Evolutionary conservation across 768 basidiomycete genomes (phyloP).

Genomic region (Lepiota venenata): DNA sequence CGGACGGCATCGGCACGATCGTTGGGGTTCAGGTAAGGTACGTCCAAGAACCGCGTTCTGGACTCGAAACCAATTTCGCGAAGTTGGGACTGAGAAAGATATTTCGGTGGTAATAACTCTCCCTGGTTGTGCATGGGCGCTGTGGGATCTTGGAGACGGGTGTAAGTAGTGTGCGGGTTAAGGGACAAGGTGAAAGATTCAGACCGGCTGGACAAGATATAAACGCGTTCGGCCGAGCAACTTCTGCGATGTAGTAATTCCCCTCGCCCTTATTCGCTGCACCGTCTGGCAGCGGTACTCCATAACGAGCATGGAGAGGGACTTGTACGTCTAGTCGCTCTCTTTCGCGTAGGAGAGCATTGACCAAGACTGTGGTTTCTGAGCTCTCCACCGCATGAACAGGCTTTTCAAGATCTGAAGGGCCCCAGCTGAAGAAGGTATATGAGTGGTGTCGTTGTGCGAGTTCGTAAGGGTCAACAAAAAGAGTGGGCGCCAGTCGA

Average conservation of each 20-base stretch:
- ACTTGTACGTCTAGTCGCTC: not conserved
- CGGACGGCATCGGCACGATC: not conserved
- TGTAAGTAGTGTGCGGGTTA: not conserved
- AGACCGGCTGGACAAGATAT: conserved; percentile 1
- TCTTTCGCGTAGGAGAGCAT: not conserved
- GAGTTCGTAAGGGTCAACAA: conserved; percentile 9
- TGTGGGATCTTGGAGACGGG: not conserved
- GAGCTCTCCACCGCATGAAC: not conserved
- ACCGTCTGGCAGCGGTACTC: not conserved
- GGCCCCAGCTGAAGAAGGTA: conserved; percentile 8
- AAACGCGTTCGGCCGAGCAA: conserved; percentile 1
- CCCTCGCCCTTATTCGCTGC: not conserved
- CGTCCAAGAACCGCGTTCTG: not conserved
- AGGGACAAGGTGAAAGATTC: not conserved
- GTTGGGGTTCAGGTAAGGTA: not conserved
- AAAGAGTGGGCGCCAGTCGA: not conserved
- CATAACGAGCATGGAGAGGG: conserved; percentile 9
- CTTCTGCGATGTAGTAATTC: not conserved
- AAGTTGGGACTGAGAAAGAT: conserved; percentile 7
- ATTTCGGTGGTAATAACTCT: not conserved
- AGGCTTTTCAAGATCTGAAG: conserved; percentile 5
- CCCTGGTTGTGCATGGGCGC: not conserved
- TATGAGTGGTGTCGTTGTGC: conserved; percentile 6
- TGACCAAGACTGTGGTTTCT: not conserved
- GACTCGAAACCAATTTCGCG: not conserved